Evolutionary conservation across 441 rosid species (phyloP).

Genomic region (Erodium moschatum): DNA sequence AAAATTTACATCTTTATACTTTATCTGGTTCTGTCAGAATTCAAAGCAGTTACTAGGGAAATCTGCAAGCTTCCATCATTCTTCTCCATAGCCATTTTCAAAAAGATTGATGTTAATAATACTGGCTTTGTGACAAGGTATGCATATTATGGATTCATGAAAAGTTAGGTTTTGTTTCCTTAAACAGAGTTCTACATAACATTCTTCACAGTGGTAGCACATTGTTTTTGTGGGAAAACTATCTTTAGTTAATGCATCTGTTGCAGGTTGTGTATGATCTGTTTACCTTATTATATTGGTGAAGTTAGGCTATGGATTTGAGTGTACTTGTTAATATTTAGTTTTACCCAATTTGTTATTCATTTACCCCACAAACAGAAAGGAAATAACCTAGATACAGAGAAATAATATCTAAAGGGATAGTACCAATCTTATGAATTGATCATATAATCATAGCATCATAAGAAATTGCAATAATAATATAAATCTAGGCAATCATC

Average conservation of each 20-base stretch:
- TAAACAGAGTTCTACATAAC: neutral
- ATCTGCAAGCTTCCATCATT: conserved; percentile 95
- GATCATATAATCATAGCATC: no score
- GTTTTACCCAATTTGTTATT: neutral
- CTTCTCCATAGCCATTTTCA: conserved; percentile 71
- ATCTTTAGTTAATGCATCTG: neutral
- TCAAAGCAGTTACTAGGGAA: conserved; percentile 76
- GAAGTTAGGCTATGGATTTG: neutral
- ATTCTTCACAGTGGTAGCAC: neutral
- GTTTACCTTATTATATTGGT: conserved; percentile 5
- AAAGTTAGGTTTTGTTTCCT: neutral
- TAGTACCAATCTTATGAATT: neutral
- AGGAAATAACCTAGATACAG: neutral
- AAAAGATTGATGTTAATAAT: conserved; percentile 57
- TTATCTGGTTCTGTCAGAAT: conserved; percentile 44
- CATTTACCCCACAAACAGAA: neutral
- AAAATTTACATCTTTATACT: conserved; percentile 17
- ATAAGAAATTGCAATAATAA: neutral
- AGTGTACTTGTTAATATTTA: neutral
- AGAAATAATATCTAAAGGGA: neutral
- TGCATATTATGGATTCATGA: conserved; percentile 16
- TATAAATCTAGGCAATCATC: neutral
- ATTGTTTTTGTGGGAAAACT: neutral
- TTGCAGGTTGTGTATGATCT: neutral
- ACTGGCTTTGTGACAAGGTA: conserved; percentile 74